Conservation (phyloP, 148 eudicot genomes). For the Spergularia bocconei region DNA sequence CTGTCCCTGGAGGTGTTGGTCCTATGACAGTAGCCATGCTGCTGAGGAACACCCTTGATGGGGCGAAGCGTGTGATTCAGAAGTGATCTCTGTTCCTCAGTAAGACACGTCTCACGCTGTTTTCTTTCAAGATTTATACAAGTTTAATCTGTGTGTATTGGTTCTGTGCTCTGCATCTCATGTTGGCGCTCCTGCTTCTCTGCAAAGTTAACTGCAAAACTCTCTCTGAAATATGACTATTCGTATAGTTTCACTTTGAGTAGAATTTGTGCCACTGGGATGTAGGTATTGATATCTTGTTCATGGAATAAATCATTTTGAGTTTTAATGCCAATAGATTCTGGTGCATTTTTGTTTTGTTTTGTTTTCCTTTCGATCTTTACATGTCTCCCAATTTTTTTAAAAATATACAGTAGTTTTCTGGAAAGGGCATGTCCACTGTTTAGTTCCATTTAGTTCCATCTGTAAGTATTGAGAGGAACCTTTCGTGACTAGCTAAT, state of each 20-base stretch:
- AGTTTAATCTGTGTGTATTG: conserved; percentile 6
- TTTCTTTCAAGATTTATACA: conserved; percentile 7
- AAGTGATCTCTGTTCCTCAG: conserved; percentile 29
- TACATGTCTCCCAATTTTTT: not conserved
- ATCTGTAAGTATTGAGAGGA: not conserved
- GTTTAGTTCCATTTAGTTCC: not conserved
- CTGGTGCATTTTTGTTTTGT: not conserved
- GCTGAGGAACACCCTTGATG: conserved; percentile 90
- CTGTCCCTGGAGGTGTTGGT: conserved; percentile 99
- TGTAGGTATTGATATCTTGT: not conserved
- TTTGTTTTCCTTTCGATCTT: not conserved
- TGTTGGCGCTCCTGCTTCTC: not conserved
- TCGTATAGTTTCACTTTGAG: not conserved
- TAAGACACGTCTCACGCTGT: conserved; percentile 31
- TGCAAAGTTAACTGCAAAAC: not conserved
- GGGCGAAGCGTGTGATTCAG: conserved; percentile 86
- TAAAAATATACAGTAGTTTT: not conserved
- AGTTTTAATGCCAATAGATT: conserved; percentile 4
- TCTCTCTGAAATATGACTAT: not conserved
- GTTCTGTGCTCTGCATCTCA: not conserved
- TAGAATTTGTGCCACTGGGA: not conserved
- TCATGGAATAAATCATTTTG: conserved; percentile 4
- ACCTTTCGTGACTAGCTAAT: not conserved
- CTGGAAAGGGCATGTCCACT: not conserved
- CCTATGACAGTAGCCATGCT: conserved; percentile 99